Conservation (phyloP, 352 stramenopile genomes). For the Blastocystis sp. region DNA sequence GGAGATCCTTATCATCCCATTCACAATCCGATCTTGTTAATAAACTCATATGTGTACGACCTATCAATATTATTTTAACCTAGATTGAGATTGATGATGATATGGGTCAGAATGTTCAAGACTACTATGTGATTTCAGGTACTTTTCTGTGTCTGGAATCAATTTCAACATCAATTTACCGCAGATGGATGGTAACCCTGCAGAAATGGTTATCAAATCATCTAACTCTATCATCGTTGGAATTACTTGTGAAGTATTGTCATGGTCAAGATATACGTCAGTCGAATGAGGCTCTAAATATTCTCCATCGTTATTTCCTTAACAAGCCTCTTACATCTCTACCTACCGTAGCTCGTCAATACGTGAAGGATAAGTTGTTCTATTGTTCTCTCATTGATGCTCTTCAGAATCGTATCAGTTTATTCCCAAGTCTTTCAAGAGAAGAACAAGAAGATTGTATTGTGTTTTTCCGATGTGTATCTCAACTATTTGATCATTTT, state of each 20-base stretch:
- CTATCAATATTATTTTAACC: not conserved
- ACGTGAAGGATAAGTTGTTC: too few species aligned
- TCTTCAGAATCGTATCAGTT: too few species aligned
- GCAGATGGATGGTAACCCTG: not conserved
- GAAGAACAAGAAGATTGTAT: too few species aligned
- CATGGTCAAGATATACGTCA: not conserved
- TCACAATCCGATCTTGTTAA: not conserved
- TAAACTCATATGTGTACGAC: not conserved
- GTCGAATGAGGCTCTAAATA: not conserved
- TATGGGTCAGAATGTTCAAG: not conserved
- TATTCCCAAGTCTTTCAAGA: too few species aligned
- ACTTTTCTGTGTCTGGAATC: not conserved
- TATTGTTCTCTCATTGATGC: too few species aligned
- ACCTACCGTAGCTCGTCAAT: not conserved
- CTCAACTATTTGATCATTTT: too few species aligned
- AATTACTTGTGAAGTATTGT: not conserved
- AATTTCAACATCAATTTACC: not conserved
- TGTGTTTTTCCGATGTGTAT: too few species aligned
- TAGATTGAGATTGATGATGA: not conserved
- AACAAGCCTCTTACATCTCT: not conserved
- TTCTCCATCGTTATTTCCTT: not conserved
- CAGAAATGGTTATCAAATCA: not conserved
- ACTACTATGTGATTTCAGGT: not conserved
- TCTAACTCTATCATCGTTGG: not conserved
- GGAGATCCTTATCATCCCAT: not conserved